These are phyloP conservation scores for Boletus tylopilopsis DNA, from an alignment of 768 basidiomycete species.

Conservation along the genomic window DNA sequence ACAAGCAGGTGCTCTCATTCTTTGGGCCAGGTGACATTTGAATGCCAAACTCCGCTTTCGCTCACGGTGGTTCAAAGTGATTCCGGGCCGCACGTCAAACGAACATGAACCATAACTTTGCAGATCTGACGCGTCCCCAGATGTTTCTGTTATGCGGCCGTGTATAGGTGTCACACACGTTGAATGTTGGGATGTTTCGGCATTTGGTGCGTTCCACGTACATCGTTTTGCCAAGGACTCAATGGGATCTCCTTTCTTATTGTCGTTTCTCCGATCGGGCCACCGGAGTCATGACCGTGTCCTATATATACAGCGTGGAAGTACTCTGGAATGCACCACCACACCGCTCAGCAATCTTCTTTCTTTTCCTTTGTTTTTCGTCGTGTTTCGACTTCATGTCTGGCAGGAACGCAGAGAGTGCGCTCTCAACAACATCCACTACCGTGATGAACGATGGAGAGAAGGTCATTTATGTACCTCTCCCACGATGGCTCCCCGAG, in stretches of 20 bases:
- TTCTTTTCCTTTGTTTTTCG: not conserved
- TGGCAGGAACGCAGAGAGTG: not conserved
- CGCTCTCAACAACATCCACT: not conserved
- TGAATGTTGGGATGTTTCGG: not conserved
- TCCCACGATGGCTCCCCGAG: not conserved
- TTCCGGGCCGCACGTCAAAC: not conserved
- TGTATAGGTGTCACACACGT: not conserved
- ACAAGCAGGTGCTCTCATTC: too few relatives aligned
- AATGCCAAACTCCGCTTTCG: not conserved
- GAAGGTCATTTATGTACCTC: constrained; percentile 11
- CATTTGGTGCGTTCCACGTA: not conserved
- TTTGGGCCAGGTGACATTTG: too few relatives aligned
- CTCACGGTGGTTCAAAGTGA: not conserved
- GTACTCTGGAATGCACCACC: not conserved
- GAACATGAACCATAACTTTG: not conserved
- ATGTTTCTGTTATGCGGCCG: not conserved
- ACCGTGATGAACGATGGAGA: not conserved
- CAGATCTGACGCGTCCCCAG: too few relatives aligned
- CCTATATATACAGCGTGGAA: constrained; percentile 13
- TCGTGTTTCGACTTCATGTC: constrained; percentile 9
- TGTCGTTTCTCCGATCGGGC: not conserved
- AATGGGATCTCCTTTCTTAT: not conserved
- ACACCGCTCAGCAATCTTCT: not conserved
- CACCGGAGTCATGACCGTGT: not conserved
- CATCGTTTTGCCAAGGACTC: not conserved